Base-by-base conservation (phyloP, 129 eudicot genomes). In the Logfia minima region DNA sequence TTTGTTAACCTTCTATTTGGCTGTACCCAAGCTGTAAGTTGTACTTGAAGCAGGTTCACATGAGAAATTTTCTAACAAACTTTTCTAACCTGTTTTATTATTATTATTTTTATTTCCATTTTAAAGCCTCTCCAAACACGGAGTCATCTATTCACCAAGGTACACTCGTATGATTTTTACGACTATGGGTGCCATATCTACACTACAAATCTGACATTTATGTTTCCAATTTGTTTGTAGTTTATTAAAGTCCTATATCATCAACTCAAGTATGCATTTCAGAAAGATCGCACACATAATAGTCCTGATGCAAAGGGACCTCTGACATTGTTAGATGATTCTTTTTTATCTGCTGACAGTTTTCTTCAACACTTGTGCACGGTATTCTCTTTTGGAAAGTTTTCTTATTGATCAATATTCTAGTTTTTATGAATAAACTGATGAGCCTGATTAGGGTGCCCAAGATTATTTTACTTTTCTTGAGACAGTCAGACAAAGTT, bases 11-110 rank as follows among this genome's bases (percentile, higher is more conserved):
- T 94, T 74, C 75, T 94, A 64, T 82, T 94, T 72, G 90, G 96
- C 37, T 94, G 98, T 72, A 89, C 84, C 14, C 89, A 94, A 83
- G 92, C 96, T 71, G 98, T 93, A 87, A 90, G 98, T 84, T 22
- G 22, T 17, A 26, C 31, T 56, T 41, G 11, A 77, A 48, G 23
- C 13, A 23, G 24, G 17, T 74, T 75, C 32, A 39, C 19, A 7
- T 19, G 35, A 71, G 72, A 71, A n/a, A 37, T 23, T 56, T 41
- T 56, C 6, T 56, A 74, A 68, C 53, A 16, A 34, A 66, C 28
- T 58, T 67, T 45, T 24, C 19, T 71, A 51, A 76, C 35, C 71
- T 62, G 3, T 21, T 39, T 26, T 23, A 48, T 3, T 41, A 13
- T 75, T 68, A 24, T 1, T 13, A 2, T 45, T 10, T 8, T 26